Evolutionary conservation across 1,139 yeast genomes (phyloP).

Genomic region (Zygosaccharomyces pseudobailii): DNA sequence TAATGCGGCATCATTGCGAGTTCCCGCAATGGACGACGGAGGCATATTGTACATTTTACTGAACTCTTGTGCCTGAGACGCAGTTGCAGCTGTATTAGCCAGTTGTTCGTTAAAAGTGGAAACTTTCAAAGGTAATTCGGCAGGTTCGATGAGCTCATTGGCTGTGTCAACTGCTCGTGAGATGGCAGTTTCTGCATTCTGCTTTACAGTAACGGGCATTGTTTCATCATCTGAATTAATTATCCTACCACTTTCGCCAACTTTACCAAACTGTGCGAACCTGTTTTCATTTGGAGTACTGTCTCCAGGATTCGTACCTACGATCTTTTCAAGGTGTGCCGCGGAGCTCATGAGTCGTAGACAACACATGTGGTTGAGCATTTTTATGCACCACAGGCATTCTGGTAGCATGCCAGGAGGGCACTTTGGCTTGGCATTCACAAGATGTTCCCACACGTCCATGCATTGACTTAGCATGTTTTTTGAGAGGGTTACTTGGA

Average conservation of each 20-base stretch:
- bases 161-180: background rate
- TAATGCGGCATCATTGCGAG: background rate
- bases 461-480: conserved; percentile 26
- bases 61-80: background rate
- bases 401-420: conserved; percentile 51
- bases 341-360: conserved; percentile 45
- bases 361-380: conserved; percentile 48
- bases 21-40: background rate
- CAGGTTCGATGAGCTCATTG: background rate
- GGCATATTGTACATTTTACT: background rate
- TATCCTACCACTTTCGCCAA: conserved; percentile 20
- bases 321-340: conserved; percentile 34
- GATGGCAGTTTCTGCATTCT: background rate
- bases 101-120: background rate
- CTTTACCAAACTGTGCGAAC: conserved; percentile 46
- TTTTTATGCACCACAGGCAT: conserved; percentile 60
- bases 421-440: conserved; percentile 17
- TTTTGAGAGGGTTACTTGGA: conserved; percentile 23
- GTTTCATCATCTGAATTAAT: conserved; percentile 4
- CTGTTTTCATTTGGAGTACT: conserved; percentile 47
- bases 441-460: conserved; percentile 23
- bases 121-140: background rate
- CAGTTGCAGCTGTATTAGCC: background rate
- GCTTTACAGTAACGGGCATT: background rate
- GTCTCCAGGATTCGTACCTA: conserved; percentile 57